Evolutionary conservation across 352 stramenopile species (phyloP).

Genomic region (Detonula confervacea): DNA sequence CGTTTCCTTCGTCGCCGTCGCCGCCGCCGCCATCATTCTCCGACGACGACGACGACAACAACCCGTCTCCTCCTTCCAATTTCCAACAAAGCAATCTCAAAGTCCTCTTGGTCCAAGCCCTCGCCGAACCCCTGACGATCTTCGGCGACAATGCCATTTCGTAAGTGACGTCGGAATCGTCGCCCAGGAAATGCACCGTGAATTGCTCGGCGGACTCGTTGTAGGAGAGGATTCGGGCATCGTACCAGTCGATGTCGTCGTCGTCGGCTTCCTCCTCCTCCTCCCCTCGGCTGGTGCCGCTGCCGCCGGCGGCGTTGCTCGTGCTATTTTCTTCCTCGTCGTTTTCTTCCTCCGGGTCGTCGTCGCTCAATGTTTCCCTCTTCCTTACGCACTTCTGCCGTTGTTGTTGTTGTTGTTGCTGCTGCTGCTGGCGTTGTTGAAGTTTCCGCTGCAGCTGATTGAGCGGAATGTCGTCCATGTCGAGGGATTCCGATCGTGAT

Average conservation of each 20-base stretch:
- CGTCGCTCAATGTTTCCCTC: constrained; percentile 10
- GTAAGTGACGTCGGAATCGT: constrained; percentile 69
- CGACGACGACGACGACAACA: constrained; percentile 22
- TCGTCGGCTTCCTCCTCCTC: too few species aligned
- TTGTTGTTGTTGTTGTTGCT: constrained; percentile 6
- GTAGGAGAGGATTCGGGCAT: constrained; percentile 64
- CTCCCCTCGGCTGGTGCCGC: constrained; percentile 40
- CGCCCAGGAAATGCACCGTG: constrained; percentile 66
- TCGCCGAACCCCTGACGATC: constrained; percentile 67
- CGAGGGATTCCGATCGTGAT: too few species aligned
- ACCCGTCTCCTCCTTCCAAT: constrained; percentile 26
- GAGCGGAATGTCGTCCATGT: constrained; percentile 29
- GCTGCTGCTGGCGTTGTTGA: constrained; percentile 1
- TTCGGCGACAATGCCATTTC: constrained; percentile 60
- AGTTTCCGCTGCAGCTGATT: constrained; percentile 7
- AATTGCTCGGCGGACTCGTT: constrained; percentile 32
- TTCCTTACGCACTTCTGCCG: background rate
- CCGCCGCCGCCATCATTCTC: constrained; percentile 4
- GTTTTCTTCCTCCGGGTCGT: background rate
- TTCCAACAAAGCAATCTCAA: constrained; percentile 34
- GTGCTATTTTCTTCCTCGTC: constrained; percentile 12
- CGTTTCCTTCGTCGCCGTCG: constrained; percentile 17
- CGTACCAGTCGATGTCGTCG: constrained; percentile 83
- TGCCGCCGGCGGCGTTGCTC: constrained; percentile 27
- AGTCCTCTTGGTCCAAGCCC: constrained; percentile 66